Base-by-base conservation (phyloP, 805 yeast species). In the Monosporozyma siamensis region DNA sequence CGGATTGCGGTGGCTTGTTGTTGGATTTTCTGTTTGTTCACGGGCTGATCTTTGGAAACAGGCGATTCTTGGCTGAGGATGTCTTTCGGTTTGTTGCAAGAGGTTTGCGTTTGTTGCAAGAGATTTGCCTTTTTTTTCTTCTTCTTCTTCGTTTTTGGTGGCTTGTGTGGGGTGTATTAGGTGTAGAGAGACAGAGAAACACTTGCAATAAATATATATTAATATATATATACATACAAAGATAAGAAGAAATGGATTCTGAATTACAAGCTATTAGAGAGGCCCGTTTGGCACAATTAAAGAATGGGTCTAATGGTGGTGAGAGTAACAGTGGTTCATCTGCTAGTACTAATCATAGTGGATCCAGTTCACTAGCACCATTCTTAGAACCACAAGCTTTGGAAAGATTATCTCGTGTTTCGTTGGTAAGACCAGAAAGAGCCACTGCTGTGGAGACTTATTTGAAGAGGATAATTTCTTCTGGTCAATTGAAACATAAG, bases 231-330 rank as follows among this genome's bases (percentile, higher is more conserved):
- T 18, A 30, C 17, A 18, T 9, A 32, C 18, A 32, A 4, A 14
- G 4, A 17, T 20, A 32, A 18, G 4, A 12, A 10, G 11, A 23
- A 11, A 87, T 88, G 95, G 95, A 86, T 54, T 90, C 87, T 59
- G 98, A 90, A 63, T 68, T 90, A 45, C 78, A 81, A 52, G 96
- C 96, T 25, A 84, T 90, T 49, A 76, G 97, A 53, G 87, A 86
- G 36, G 97, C 97, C n/a, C 75, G 97, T 51, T 64, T 90, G 52
- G 80, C 82, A 20, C 95, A 90, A 63, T 68, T 90, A 48, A 94
- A 84, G 59, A 69, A 73, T 47, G 42, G 47, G 24, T 43, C 44
- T 12, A 43, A 58, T 52, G 34, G 40, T 21, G 34, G 31, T 10
- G 71, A 70, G 46, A 61, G 74, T 1, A 74, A 73, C 4, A 59